These are phyloP conservation scores for Houttuynia cordata DNA, from an alignment of 164 flowering plant genomes.

Conservation along the genomic window DNA sequence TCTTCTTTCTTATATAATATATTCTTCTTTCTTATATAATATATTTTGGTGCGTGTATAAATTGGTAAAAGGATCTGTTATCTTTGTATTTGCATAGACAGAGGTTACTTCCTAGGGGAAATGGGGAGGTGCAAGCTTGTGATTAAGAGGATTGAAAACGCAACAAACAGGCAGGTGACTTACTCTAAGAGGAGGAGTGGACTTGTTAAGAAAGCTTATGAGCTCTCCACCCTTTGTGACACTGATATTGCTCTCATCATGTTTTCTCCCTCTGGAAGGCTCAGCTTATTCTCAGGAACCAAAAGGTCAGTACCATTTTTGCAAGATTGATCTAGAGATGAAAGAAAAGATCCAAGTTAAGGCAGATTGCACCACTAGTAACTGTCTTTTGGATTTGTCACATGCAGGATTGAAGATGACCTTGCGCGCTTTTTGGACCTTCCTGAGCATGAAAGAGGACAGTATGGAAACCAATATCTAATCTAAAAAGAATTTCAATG, in stretches of 20 bases:
- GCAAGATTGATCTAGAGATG: not conserved
- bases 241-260: slow-evolving; percentile 61
- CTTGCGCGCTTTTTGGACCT: slow-evolving; percentile 32
- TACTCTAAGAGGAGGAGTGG: slow-evolving; percentile 73
- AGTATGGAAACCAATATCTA: slow-evolving; percentile 15
- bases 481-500: too few relatives aligned
- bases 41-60: not conserved
- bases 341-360: not conserved
- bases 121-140: slow-evolving; percentile 6
- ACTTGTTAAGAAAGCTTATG: slow-evolving; percentile 67
- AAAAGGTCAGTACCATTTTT: slow-evolving; percentile 18
- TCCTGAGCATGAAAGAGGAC: slow-evolving; percentile 46
- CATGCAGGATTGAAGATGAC: slow-evolving; percentile 52
- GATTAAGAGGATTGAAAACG: slow-evolving; percentile 61
- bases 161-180: slow-evolving; percentile 59
- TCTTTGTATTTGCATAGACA: not conserved
- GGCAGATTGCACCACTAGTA: not conserved
- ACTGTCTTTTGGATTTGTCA: not conserved
- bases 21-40: too few relatives aligned
- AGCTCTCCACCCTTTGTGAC: slow-evolving; percentile 57
- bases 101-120: not conserved
- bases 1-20: not conserved
- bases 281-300: slow-evolving; percentile 43
- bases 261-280: slow-evolving; percentile 61
- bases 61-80: not conserved